These are phyloP conservation scores for Apiosordaria backusii DNA, from an alignment of 495 filamentous ascomycete species.

Conservation along the genomic window DNA sequence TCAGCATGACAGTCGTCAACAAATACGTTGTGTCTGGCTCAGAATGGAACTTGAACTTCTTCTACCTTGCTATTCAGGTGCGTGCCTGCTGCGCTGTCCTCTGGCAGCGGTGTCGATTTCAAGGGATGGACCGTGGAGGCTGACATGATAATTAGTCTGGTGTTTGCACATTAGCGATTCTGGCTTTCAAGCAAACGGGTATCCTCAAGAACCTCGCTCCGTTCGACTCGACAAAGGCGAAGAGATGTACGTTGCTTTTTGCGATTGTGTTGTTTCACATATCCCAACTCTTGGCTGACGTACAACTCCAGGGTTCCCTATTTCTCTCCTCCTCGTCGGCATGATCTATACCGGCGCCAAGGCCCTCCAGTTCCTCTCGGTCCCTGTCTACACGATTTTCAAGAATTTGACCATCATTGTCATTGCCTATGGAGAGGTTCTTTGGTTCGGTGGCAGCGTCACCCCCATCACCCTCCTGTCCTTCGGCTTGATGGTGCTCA, in stretches of 20 bases:
- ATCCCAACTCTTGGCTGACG: constrained; percentile 23
- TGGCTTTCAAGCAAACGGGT: constrained; percentile 75
- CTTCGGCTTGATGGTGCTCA: constrained; percentile 96
- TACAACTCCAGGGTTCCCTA: constrained; percentile 76
- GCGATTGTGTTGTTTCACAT: not conserved
- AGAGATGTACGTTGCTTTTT: constrained; percentile 66
- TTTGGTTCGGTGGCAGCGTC: constrained; percentile 98
- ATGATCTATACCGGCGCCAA: constrained; percentile 99
- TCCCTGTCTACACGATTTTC: constrained; percentile 99
- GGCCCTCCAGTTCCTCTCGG: constrained; percentile 92
- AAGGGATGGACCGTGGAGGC: constrained; percentile 20
- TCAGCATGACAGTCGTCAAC: constrained; percentile 98
- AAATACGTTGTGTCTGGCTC: constrained; percentile 93
- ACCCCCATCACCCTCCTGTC: constrained; percentile 84
- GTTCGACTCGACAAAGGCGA: constrained; percentile 86
- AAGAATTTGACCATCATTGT: constrained; percentile 99
- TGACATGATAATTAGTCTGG: constrained; percentile 57
- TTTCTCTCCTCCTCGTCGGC: constrained; percentile 92
- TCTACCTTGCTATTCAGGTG: constrained; percentile 91
- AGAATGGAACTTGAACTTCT: constrained; percentile 95
- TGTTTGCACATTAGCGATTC: constrained; percentile 87
- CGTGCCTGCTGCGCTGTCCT: constrained; percentile 4
- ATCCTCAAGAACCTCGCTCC: constrained; percentile 80
- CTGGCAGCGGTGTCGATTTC: not conserved
- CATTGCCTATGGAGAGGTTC: constrained; percentile 96